Evolutionary conservation across 176 grass and related monocot species (phyloP), one percentile per base, ranked within the genome.

Genomic region (Carex scoparia): DNA sequence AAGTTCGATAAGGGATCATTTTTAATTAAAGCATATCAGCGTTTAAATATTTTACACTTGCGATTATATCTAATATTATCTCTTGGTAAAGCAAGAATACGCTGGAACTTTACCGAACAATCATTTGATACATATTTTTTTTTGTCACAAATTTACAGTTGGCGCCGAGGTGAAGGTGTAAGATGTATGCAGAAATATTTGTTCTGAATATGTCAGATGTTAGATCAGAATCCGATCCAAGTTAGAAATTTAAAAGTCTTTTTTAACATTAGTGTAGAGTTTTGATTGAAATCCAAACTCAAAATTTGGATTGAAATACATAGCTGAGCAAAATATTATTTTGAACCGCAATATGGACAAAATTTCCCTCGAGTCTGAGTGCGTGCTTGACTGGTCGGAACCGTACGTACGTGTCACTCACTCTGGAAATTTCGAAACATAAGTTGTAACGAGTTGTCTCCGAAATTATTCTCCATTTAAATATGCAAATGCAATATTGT

Each of bases 311-410:
- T 35, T 35, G 1, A 35, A 35, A 1, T 35, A 35, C 33, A 35
- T 35, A 35, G 33, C 33, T 2, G 33, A 35, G 33, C 23, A 35
- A 35, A 35, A 35, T 35, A 35, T 35, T 35, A 35, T 35, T 35
- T 35, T 35, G 33, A 35, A 35, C 1, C 4, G 4, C 5, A 65
- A 9, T 31, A 12, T 65, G 10, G 27, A 28, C 9, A 12, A 65
- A 64, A 19, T 6, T 61, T 61, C 7, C 10, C 46, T 48, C 7
- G 27, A 18, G 32, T 37, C n/a, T 73, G 2, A 27, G n/a, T 74
- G 44, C 70, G 70, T 74, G 38, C 70, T 74, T 74, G 70, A 74
- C 70, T 74, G 70, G 70, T 74, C 40, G 70, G 8, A 51, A 11
- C 18, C 19, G n/a, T 49, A 11, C 70, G 33, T 2, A 2, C 33